A percentile compares a stretch with the other conserved stretches of the same genome.
Conservation (phyloP, 148 eudicot species). For the Selenicereus undatus region DNA sequence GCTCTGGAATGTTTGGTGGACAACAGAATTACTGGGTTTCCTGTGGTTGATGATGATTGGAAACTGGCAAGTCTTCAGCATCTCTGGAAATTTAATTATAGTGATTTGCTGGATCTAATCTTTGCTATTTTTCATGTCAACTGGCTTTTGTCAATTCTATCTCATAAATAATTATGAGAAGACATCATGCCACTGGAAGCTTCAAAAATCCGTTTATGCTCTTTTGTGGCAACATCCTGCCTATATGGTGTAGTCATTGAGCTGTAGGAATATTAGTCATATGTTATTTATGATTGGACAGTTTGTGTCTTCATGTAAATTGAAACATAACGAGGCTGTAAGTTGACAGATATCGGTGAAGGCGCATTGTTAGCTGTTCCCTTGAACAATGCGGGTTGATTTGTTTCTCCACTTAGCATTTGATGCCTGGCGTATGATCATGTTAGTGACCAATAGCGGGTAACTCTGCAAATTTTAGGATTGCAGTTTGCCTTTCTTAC, state of each 20-base stretch:
- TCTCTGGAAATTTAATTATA: not conserved
- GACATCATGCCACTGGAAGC: not conserved
- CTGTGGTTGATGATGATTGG: constrained; percentile 86
- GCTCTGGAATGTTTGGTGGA: constrained; percentile 56
- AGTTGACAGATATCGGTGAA: not conserved
- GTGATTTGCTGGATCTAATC: not conserved
- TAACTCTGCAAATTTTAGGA: not conserved
- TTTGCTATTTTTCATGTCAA: not conserved
- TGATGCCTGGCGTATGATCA: not conserved
- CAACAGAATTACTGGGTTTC: constrained; percentile 76
- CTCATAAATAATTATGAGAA: not conserved
- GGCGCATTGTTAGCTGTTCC: not conserved
- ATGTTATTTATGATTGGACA: not conserved
- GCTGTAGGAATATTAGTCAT: not conserved
- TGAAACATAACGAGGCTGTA: not conserved
- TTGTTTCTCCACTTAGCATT: not conserved
- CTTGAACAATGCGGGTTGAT: not conserved
- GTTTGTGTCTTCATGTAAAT: not conserved
- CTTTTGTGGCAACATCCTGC: not conserved
- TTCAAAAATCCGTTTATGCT: not conserved
- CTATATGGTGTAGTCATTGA: not conserved
- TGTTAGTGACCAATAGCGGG: not conserved
- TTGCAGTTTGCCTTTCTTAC: not conserved
- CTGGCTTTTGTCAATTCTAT: not conserved
- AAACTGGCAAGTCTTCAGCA: constrained; percentile 56